A percentile compares a stretch with the other conserved stretches of the same genome.
Conservation (phyloP, 352 stramenopile species). For the Halophytophthora batemanensis region DNA sequence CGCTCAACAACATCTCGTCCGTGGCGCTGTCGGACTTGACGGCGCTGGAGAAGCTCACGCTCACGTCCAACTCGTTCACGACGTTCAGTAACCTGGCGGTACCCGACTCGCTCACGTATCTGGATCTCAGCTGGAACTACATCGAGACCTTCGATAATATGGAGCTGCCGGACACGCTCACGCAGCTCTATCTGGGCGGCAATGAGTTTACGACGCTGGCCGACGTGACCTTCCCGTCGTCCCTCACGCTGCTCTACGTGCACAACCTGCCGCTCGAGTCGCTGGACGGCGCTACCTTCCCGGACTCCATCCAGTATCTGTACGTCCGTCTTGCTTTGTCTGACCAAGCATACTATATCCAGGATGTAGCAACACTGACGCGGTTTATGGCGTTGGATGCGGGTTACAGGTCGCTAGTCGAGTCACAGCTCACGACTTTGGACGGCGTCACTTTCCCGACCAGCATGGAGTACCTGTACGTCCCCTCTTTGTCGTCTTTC, state of each 20-base stretch:
- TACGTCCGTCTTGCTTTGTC: conserved; percentile 16
- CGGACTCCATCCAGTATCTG: conserved; percentile 38
- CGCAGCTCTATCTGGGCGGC: conserved; percentile 56
- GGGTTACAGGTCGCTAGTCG: conserved; percentile 31
- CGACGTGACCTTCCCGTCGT: conserved; percentile 37
- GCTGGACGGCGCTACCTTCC: conserved; percentile 42
- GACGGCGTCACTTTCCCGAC: conserved; percentile 39
- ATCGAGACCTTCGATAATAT: conserved; percentile 62
- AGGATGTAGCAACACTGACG: no score
- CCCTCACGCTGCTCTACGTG: conserved; percentile 62
- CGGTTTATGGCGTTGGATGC: neutral
- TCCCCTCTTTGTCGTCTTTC: neutral
- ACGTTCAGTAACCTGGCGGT: conserved; percentile 41
- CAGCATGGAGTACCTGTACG: conserved; percentile 54
- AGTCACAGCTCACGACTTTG: conserved; percentile 38
- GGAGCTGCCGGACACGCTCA: conserved; percentile 42
- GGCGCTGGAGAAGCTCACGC: conserved; percentile 38
- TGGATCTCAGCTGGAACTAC: conserved; percentile 71
- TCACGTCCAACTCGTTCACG: conserved; percentile 48
- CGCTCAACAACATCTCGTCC: conserved; percentile 51
- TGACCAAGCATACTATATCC: no score
- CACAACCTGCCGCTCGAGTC: conserved; percentile 55
- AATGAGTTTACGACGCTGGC: conserved; percentile 68
- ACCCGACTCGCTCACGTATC: conserved; percentile 30
- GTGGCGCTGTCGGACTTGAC: conserved; percentile 26